Evolutionary conservation across 2,329 filamentous ascomycete species (phyloP).

Genomic region (Cryphonectria japonica): DNA sequence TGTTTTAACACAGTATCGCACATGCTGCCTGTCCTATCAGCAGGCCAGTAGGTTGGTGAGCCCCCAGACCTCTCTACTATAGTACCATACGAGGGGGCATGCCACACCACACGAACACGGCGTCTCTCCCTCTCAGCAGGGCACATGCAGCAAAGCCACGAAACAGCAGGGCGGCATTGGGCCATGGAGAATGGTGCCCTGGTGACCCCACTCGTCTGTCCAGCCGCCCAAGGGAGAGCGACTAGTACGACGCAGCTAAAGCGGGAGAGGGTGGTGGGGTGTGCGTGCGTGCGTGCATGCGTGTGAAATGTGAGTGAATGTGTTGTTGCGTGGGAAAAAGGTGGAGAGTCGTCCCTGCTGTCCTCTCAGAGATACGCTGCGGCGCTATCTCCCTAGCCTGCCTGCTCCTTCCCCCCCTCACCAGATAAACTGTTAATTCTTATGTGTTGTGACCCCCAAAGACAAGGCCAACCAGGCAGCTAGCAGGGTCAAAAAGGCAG

Average conservation of each 20-base stretch:
- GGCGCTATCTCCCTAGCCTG: neutral
- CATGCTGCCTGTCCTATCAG: neutral
- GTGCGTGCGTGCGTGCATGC: neutral
- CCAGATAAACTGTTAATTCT: neutral
- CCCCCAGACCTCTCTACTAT: neutral
- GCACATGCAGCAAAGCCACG: conserved; percentile 28
- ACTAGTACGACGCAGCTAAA: conserved; percentile 4
- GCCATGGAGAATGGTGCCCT: conserved; percentile 23
- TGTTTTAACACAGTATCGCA: neutral
- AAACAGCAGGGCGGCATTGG: conserved; percentile 23
- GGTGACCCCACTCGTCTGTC: conserved; percentile 25
- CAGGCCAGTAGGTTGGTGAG: neutral
- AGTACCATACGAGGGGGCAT: too few relatives aligned
- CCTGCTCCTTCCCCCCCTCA: neutral
- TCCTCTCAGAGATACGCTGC: neutral
- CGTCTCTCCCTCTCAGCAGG: neutral
- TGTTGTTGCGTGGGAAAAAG: neutral
- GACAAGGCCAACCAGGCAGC: conserved; percentile 5
- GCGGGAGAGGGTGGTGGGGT: conserved; percentile 5
- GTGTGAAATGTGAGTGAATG: neutral
- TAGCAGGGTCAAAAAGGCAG: neutral
- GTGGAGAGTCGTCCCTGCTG: neutral
- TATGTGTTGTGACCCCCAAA: neutral
- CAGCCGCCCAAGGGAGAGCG: conserved; percentile 17
- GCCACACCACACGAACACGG: neutral